Conservation (phyloP, 2,329 filamentous ascomycete species). For the Cercospora sesami region DNA sequence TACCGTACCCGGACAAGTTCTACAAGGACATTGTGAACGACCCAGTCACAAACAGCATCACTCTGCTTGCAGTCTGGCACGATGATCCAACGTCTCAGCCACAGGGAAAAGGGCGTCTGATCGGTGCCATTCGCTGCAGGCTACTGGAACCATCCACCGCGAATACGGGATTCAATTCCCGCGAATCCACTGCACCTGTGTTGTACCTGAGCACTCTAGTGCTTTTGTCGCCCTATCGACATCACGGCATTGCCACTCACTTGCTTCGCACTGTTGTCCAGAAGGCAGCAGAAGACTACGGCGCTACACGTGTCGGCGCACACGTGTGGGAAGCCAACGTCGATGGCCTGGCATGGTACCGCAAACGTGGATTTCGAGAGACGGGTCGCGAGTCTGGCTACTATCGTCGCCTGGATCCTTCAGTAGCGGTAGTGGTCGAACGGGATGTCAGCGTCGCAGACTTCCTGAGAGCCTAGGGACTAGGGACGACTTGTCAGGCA, state of each 20-base stretch:
- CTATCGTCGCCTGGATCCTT: conserved; percentile 59
- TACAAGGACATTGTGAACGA: conserved; percentile 62
- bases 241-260: conserved; percentile 57
- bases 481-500: not conserved
- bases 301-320: conserved; percentile 56
- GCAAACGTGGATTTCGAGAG: conserved; percentile 57
- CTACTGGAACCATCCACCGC: conserved; percentile 38
- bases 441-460: conserved; percentile 43
- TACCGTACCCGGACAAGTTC: conserved; percentile 62
- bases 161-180: not conserved
- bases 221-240: conserved; percentile 60
- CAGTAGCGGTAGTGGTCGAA: conserved; percentile 54
- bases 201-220: conserved; percentile 64
- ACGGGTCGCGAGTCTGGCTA: conserved; percentile 56
- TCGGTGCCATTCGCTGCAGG: conserved; percentile 52
- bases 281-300: conserved; percentile 49
- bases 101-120: conserved; percentile 40
- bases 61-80: conserved; percentile 61
- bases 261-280: conserved; percentile 47
- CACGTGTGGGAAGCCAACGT: conserved; percentile 66
- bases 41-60: conserved; percentile 53
- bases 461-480: conserved; percentile 7
- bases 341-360: conserved; percentile 62
- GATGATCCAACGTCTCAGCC: conserved; percentile 40
- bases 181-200: conserved; percentile 32